phyloP scores from a whole-genome alignment of 495 filamentous ascomycete species.

The Penicillium steckii region DNA sequence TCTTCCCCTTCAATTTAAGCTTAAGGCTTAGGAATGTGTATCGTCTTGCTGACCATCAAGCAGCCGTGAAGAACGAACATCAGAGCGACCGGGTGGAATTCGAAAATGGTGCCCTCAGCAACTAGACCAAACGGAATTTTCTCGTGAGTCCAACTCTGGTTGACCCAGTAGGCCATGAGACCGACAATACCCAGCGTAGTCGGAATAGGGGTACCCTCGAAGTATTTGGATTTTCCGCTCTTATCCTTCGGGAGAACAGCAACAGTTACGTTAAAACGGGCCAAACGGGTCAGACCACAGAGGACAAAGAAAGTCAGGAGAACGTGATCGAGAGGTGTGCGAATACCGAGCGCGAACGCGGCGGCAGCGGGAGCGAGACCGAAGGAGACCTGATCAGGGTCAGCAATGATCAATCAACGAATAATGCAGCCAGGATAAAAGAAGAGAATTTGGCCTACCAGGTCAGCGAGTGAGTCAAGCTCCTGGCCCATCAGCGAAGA shows the following conservation, averaged over 20 bases:
- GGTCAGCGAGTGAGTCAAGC: conserved; percentile 92
- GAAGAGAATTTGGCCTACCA: conserved; percentile 59
- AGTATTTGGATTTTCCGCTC: conserved; percentile 86
- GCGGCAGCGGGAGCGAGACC: conserved; percentile 83
- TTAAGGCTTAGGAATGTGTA: conserved; percentile 95
- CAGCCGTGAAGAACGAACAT: conserved; percentile 85
- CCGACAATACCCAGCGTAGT: conserved; percentile 77
- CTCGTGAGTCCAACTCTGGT: conserved; percentile 73
- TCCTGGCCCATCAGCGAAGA: conserved; percentile 97
- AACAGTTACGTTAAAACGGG: conserved; percentile 96
- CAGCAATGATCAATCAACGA: background rate
- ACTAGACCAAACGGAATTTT: conserved; percentile 68
- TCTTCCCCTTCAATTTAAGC: conserved; percentile 2
- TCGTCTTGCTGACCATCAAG: conserved; percentile 88
- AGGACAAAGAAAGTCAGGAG: conserved; percentile 89
- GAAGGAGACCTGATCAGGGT: conserved; percentile 77
- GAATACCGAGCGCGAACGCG: conserved; percentile 87
- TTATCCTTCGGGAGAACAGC: conserved; percentile 84
- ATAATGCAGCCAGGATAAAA: background rate
- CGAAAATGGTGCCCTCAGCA: conserved; percentile 64
- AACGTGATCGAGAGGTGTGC: conserved; percentile 82
- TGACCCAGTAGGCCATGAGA: conserved; percentile 88
- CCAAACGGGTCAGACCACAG: conserved; percentile 88
- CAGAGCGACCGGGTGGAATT: conserved; percentile 82
- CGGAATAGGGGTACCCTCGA: conserved; percentile 95